Conservation (phyloP, 163 green algal species). For the Scenedesmus sp. region DNA sequence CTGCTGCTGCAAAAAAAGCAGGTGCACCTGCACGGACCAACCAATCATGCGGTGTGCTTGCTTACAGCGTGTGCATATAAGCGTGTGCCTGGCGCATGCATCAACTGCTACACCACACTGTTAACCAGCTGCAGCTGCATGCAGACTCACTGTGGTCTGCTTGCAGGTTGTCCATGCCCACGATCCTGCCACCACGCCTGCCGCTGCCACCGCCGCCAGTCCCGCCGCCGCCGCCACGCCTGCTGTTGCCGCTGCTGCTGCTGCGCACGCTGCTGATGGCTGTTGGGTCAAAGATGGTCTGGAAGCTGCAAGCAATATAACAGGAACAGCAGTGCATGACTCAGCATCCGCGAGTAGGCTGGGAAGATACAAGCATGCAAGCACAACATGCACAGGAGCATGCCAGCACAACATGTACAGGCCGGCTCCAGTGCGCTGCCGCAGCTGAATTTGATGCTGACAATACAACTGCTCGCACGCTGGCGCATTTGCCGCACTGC, state of each 20-base stretch:
- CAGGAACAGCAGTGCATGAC: neutral
- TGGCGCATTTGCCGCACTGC: no score
- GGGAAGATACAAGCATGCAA: neutral
- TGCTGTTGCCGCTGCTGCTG: constrained; percentile 13
- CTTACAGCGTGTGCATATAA: no score
- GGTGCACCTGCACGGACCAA: no score
- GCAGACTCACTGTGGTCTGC: constrained; percentile 46
- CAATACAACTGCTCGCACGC: no score
- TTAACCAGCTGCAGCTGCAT: neutral
- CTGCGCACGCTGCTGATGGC: neutral
- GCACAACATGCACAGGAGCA: no score
- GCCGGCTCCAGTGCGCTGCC: no score
- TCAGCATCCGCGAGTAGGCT: neutral
- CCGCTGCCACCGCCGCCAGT: neutral
- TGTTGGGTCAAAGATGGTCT: constrained; percentile 47
- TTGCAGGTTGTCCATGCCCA: constrained; percentile 31
- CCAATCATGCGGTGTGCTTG: no score
- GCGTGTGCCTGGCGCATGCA: neutral
- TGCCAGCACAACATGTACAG: no score
- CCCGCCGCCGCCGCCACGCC: constrained; percentile 4
- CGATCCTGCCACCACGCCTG: constrained; percentile 8
- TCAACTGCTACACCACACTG: neutral
- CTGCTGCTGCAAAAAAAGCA: no score
- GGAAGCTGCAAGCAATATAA: constrained; percentile 21
- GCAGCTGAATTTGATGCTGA: no score